A percentile compares a stretch with the other conserved stretches of the same genome.
These are phyloP conservation scores for Mimosa bimucronata DNA, from an alignment of 306 rosid species.

Conservation along the genomic window DNA sequence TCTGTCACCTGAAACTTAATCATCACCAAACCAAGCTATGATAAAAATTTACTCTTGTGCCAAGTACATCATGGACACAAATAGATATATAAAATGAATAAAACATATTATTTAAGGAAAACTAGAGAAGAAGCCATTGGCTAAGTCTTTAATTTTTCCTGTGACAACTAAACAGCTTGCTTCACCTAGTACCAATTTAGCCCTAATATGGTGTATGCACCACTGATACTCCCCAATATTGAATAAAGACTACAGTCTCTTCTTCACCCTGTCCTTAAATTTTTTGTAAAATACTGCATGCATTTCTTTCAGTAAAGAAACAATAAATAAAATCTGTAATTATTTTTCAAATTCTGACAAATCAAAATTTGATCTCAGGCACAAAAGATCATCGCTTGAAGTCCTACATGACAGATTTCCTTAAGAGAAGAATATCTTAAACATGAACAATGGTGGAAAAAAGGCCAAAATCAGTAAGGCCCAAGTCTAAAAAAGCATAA, in stretches of 20 bases:
- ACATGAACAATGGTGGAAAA: neutral
- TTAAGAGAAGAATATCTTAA: neutral
- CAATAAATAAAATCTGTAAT: neutral
- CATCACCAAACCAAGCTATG: no score
- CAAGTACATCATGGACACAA: neutral
- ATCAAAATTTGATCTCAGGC: neutral
- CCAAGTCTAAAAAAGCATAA: neutral
- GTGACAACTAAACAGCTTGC: neutral
- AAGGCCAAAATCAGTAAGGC: neutral
- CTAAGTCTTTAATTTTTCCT: neutral
- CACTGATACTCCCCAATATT: neutral
- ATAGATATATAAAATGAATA: neutral
- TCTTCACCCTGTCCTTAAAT: neutral
- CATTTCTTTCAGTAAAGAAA: conserved; percentile 2
- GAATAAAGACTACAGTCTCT: neutral
- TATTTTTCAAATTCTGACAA: neutral
- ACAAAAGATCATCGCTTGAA: neutral
- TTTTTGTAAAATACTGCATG: neutral
- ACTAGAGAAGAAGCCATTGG: neutral
- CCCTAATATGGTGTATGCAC: neutral
- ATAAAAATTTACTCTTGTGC: neutral
- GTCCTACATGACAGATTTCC: neutral
- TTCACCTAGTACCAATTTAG: neutral
- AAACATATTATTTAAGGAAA: neutral
- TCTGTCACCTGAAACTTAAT: neutral